Percentiles rank a stretch among this genome's conserved stretches.
Conservation (phyloP, 192 early-diverging fungal species). For the Backusella sp. region DNA sequence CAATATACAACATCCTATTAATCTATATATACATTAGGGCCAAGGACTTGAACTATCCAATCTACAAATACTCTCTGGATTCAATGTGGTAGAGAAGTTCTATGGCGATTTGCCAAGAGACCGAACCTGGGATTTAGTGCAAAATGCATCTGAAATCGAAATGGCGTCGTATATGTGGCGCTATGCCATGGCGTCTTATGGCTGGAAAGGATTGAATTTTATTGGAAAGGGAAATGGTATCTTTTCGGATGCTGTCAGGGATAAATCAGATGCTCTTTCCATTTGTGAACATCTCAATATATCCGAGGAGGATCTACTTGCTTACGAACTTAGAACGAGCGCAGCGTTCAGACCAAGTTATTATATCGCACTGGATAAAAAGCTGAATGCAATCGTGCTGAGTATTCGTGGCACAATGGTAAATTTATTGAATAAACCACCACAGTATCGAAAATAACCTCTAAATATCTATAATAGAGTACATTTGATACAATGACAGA, state of each 20-base stretch:
- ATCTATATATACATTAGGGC: slow-evolving; percentile 33
- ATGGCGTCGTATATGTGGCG: slow-evolving; percentile 43
- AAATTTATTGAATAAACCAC: slow-evolving; percentile 5
- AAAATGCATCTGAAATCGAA: slow-evolving; percentile 36
- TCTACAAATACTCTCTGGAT: slow-evolving; percentile 61
- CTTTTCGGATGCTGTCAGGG: slow-evolving; percentile 64
- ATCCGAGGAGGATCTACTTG: slow-evolving; percentile 63
- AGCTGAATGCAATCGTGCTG: slow-evolving; percentile 62
- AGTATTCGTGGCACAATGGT: slow-evolving; percentile 74
- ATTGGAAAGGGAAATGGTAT: slow-evolving; percentile 70
- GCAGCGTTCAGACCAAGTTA: slow-evolving; percentile 73
- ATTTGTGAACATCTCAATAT: slow-evolving; percentile 64
- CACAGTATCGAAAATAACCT: neutral
- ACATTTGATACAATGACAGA: slow-evolving; percentile 76
- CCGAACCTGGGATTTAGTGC: slow-evolving; percentile 45
- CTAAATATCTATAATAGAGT: slow-evolving; percentile 39
- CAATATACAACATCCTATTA: neutral
- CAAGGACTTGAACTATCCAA: slow-evolving; percentile 73
- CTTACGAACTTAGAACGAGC: slow-evolving; percentile 65
- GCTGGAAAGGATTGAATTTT: slow-evolving; percentile 75
- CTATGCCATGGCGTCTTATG: slow-evolving; percentile 54
- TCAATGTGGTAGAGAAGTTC: slow-evolving; percentile 70
- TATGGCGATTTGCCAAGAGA: slow-evolving; percentile 45
- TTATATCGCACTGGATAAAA: slow-evolving; percentile 67
- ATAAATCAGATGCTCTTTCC: slow-evolving; percentile 66